Conservation (phyloP, 2,329 filamentous ascomycete species). For the Nothophaeocryptopus gaeumannii region DNA sequence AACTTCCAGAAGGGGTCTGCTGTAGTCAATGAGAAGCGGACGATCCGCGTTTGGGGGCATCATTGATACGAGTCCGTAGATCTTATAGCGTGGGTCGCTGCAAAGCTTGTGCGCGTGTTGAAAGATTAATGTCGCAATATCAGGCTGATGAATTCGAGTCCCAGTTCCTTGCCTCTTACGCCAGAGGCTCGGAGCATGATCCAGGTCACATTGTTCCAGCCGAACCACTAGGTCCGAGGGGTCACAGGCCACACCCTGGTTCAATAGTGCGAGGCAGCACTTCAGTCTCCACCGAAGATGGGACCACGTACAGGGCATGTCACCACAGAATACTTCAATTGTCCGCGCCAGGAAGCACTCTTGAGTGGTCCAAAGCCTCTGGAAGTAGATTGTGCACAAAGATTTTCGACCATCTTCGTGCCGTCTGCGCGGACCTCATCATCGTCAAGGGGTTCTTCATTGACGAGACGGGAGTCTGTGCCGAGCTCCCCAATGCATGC, state of each 20-base stretch:
- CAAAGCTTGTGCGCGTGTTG: neutral
- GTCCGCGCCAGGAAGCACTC: slow-evolving; percentile 4
- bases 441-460: neutral
- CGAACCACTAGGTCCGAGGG: too few relatives aligned
- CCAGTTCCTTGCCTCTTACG: too few relatives aligned
- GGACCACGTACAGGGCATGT: neutral
- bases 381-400: neutral
- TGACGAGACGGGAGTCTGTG: neutral
- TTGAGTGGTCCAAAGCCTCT: slow-evolving; percentile 5
- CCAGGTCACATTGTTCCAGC: too few relatives aligned
- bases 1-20: neutral
- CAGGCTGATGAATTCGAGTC: too few relatives aligned
- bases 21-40: slow-evolving; percentile 5
- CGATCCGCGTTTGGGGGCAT: too few relatives aligned
- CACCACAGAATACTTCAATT: neutral
- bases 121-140: too few relatives aligned
- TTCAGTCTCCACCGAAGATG: too few relatives aligned
- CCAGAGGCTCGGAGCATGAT: too few relatives aligned
- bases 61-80: slow-evolving; percentile 5
- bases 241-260: too few relatives aligned
- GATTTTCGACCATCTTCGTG: neutral
- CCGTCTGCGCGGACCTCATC: neutral
- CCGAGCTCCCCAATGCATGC: neutral
- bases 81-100: slow-evolving; percentile 2
- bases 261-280: too few relatives aligned